Evolutionary conservation across 2,329 filamentous ascomycete species (phyloP).

Genomic region (Exophiala bonariae): DNA sequence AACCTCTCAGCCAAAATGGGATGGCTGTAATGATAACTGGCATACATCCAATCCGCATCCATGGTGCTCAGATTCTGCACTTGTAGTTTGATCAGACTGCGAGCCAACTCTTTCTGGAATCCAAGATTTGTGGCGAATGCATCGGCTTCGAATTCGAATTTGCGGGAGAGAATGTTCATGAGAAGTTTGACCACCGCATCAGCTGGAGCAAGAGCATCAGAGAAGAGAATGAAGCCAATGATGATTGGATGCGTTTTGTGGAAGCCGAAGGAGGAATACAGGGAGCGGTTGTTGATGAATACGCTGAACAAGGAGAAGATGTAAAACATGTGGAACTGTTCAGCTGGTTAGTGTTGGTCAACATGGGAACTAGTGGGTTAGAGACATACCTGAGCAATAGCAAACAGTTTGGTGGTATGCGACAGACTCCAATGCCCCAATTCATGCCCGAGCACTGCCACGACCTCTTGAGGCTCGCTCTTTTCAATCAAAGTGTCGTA

Average conservation of each 20-base stretch:
- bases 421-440: constrained; percentile 96
- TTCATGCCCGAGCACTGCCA: constrained; percentile 92
- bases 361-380: not conserved
- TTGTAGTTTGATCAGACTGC: constrained; percentile 93
- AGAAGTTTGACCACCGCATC: constrained; percentile 91
- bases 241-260: constrained; percentile 80
- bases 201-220: constrained; percentile 90
- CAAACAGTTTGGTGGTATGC: constrained; percentile 89
- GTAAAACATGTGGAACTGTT: constrained; percentile 87
- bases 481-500: constrained; percentile 98
- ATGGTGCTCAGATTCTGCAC: constrained; percentile 97
- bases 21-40: constrained; percentile 97
- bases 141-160: constrained; percentile 94
- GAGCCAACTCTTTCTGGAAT: constrained; percentile 78
- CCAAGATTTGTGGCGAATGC: constrained; percentile 83
- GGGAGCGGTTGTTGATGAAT: constrained; percentile 91
- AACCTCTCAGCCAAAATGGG: constrained; percentile 92
- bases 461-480: constrained; percentile 86
- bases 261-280: constrained; percentile 93
- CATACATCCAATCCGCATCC: constrained; percentile 98
- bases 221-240: constrained; percentile 96
- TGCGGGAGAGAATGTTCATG: constrained; percentile 93
- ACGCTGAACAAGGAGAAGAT: constrained; percentile 95
- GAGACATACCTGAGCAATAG: constrained; percentile 71
- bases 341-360: constrained; percentile 3